A percentile compares a stretch with the other conserved stretches of the same genome.
Evolutionary conservation across 352 stramenopile genomes (phyloP).

Genomic region (Pythium insidiosum): DNA sequence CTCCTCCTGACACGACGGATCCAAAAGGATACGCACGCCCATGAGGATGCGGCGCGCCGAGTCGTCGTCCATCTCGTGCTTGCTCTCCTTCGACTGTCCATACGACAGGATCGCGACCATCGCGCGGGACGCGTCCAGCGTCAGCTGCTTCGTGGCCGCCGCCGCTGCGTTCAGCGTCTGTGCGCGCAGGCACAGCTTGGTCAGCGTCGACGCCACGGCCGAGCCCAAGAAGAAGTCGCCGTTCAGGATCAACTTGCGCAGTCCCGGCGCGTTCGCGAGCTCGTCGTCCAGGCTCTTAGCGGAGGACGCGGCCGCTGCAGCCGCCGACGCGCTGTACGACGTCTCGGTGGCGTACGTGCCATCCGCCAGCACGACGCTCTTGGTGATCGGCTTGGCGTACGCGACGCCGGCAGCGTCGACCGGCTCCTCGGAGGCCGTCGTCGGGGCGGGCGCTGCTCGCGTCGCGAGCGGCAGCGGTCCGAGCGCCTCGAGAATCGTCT

Average conservation of each 20-base stretch:
- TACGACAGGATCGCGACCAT: slow-evolving; percentile 74
- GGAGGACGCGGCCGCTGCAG: slow-evolving; percentile 2
- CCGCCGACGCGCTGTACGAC: slow-evolving; percentile 40
- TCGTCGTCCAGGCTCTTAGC: slow-evolving; percentile 16
- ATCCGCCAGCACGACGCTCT: slow-evolving; percentile 98
- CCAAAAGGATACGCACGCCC: slow-evolving; percentile 92
- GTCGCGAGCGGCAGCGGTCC: slow-evolving; percentile 68
- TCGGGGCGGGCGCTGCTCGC: slow-evolving; percentile 19
- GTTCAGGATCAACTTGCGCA: slow-evolving; percentile 87
- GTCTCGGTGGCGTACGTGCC: slow-evolving; percentile 99
- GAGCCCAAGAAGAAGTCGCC: slow-evolving; percentile 97
- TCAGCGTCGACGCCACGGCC: slow-evolving; percentile 90
- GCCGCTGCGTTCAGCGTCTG: slow-evolving; percentile 46
- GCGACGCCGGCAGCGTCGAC: slow-evolving; percentile 23
- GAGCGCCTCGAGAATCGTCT: slow-evolving; percentile 86
- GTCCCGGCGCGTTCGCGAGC: slow-evolving; percentile 51
- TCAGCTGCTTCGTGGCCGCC: slow-evolving; percentile 48
- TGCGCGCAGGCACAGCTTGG: slow-evolving; percentile 94
- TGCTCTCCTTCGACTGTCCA: slow-evolving; percentile 63
- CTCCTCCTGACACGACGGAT: slow-evolving; percentile 72
- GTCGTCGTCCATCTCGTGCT: slow-evolving; percentile 90
- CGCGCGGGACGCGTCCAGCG: slow-evolving; percentile 59
- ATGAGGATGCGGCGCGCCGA: slow-evolving; percentile 94
- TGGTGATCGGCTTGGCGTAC: slow-evolving; percentile 90
- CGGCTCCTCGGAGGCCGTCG: slow-evolving; percentile 4